phyloP scores from a whole-genome alignment of 2,329 filamentous ascomycete genomes.

The Endocalyx cinctus region DNA sequence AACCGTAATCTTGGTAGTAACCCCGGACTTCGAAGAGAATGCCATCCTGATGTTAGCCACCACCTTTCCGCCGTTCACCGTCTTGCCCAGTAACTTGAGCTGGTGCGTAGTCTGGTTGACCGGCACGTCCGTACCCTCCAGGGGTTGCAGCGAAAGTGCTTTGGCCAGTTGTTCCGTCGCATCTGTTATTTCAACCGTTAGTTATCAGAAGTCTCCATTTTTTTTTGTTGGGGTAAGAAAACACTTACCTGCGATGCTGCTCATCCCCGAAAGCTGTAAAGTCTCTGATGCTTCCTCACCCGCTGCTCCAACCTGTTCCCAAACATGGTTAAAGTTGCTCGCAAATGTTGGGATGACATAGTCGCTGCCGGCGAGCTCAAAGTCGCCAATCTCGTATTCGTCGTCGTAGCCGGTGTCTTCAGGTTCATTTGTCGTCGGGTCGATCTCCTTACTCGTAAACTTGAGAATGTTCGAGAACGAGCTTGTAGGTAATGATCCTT shows the following conservation, averaged over 20 bases:
- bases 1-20: conserved; percentile 92
- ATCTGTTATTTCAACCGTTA: conserved; percentile 43
- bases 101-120: conserved; percentile 87
- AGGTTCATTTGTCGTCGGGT: conserved; percentile 86
- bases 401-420: conserved; percentile 94
- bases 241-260: conserved; percentile 82
- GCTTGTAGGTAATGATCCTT: conserved; percentile 69
- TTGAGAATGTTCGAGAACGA: conserved; percentile 91
- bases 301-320: conserved; percentile 86
- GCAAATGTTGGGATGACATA: conserved; percentile 93
- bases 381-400: conserved; percentile 93
- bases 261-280: conserved; percentile 78
- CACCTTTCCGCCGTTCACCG: conserved; percentile 82
- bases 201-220: not conserved
- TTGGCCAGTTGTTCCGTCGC: conserved; percentile 88
- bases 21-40: conserved; percentile 84
- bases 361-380: conserved; percentile 86
- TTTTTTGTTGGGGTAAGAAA: conserved; percentile 1
- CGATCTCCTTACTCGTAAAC: conserved; percentile 97
- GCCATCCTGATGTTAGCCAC: conserved; percentile 89
- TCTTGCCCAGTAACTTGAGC: conserved; percentile 94
- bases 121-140: conserved; percentile 90
- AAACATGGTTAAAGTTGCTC: conserved; percentile 91
- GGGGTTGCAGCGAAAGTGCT: conserved; percentile 81
- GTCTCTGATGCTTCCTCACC: conserved; percentile 92